Conservation (phyloP, 345 rosid species). For the Populus pruinosa region DNA sequence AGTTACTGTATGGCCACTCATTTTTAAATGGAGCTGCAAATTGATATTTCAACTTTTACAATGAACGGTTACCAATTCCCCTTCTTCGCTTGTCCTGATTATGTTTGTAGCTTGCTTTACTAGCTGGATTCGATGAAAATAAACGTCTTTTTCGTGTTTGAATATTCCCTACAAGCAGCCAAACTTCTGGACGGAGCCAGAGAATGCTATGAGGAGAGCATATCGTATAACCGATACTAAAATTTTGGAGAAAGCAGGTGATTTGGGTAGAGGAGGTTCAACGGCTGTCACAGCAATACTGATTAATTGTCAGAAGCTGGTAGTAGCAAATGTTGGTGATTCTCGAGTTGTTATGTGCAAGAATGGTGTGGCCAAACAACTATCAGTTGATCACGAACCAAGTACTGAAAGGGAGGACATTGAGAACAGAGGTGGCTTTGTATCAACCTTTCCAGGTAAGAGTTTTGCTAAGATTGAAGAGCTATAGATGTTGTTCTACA, state of each 20-base stretch:
- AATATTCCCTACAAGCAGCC: slow-evolving; percentile 38
- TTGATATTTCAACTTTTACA: neutral
- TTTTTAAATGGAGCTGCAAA: neutral
- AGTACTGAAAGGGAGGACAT: slow-evolving; percentile 57
- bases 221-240: slow-evolving; percentile 58
- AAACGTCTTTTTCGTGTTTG: neutral
- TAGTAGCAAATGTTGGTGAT: slow-evolving; percentile 92
- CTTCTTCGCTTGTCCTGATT: neutral
- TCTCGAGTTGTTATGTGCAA: slow-evolving; percentile 82
- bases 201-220: slow-evolving; percentile 64
- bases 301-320: slow-evolving; percentile 64
- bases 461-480: neutral
- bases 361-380: slow-evolving; percentile 62
- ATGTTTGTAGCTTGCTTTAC: neutral
- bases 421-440: slow-evolving; percentile 85
- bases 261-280: slow-evolving; percentile 87
- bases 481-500: neutral
- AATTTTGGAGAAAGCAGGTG: slow-evolving; percentile 64
- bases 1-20: neutral
- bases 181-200: slow-evolving; percentile 71
- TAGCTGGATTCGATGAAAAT: neutral
- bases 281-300: slow-evolving; percentile 91
- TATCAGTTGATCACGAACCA: slow-evolving; percentile 92
- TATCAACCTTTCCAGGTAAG: slow-evolving; percentile 81
- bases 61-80: neutral